Conservation (phyloP, 441 rosid species). For the Pelargonium myrrhifolium region DNA sequence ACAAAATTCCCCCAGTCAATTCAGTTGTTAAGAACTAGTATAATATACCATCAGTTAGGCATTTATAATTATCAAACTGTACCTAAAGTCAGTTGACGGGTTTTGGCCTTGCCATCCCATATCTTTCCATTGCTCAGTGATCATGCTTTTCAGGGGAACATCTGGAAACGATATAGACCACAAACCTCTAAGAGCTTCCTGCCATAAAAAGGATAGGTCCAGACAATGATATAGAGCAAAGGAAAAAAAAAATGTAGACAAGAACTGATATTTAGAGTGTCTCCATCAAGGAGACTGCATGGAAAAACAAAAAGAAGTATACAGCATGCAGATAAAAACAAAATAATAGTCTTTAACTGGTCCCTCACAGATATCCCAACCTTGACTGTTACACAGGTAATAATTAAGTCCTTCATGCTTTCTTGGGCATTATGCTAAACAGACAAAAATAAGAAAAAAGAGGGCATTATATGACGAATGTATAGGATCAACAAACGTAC, state of each 20-base stretch:
- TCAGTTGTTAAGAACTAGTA: too few species aligned
- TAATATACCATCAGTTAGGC: too few species aligned
- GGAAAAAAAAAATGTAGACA: too few species aligned
- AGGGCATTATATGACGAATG: neutral
- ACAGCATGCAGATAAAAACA: too few species aligned
- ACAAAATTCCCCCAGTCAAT: too few species aligned
- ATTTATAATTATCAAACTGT: conserved; percentile 2
- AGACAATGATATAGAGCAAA: neutral
- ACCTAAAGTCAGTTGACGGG: conserved; percentile 99
- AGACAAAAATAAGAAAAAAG: neutral
- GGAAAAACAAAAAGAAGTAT: too few species aligned
- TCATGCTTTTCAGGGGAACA: conserved; percentile 48
- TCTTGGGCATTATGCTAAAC: neutral
- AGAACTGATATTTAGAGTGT: too few species aligned
- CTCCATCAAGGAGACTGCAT: too few species aligned
- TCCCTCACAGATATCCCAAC: too few species aligned
- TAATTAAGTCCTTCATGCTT: neutral
- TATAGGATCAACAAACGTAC: conserved; percentile 32
- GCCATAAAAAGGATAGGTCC: conserved; percentile 13
- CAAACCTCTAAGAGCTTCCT: conserved; percentile 77
- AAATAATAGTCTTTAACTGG: too few species aligned
- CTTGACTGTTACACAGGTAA: too few species aligned
- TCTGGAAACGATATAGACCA: conserved; percentile 74
- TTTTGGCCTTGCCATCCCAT: conserved; percentile 99
- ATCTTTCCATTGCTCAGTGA: conserved; percentile 96